Evolutionary conservation across 345 rosid genomes (phyloP), one percentile per base, ranked within the genome.

Genomic region (Populus alba): DNA sequence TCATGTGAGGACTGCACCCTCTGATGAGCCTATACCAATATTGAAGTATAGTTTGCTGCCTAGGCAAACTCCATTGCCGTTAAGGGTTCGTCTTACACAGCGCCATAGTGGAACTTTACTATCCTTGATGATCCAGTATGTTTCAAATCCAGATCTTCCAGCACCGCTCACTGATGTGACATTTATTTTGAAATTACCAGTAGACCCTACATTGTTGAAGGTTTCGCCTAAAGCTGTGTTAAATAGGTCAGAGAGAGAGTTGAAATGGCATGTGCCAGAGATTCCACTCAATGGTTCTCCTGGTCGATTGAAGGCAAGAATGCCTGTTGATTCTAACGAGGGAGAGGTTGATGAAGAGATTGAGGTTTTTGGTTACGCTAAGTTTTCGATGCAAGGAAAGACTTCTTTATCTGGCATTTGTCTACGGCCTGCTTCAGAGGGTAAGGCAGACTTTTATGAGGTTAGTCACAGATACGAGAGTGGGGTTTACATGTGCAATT

Each of bases 121-220:
- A 80, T 97, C 99, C 12, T 86, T 94, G 82, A 97, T 97, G 99
- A 91, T 97, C 72, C 99, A 97, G 81, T 97, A 94, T 80, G 98
- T 85, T 72, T 90, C 97, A 15, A 92, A 86, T 68, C 99, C 98
- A 1, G 97, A 94, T 61, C 83, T 94, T 85, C 86, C 82, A 16
- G 81, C 80, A 68, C 97, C 98, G 51, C 78, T 94, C 82, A 87
- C 45, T 41, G 87, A 91, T 75, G 98, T 92, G 1, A 89, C 97
- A 18, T 94, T 97, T 84, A 79, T 90, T 11, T 77, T 97, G 86
- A 97, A 97, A 83, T 89, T 97, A 78, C 99, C 99, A 0, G 94
- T 90, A 77, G 99, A 97, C 81, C 99, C 99, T 31, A 88, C 97
- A 31, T 82, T 97, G 87, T 85, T 97, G 72, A 97, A 91, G 88